These are phyloP conservation scores for Yamadazyma spencermartinsiae DNA, from an alignment of 1,139 yeast species.

Conservation along the genomic window DNA sequence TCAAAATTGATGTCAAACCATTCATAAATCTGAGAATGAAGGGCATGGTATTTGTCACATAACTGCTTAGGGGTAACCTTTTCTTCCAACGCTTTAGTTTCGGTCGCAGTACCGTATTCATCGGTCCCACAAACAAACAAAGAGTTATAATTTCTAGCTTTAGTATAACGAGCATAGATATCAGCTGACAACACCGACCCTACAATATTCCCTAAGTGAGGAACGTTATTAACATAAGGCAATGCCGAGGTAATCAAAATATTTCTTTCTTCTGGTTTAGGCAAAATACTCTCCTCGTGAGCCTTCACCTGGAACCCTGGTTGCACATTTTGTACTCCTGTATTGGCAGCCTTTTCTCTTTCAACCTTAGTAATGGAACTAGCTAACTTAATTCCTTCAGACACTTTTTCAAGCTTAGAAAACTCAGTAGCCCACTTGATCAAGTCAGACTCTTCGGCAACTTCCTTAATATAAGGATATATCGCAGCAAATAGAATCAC, in stretches of 20 bases:
- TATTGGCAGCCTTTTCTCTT: conserved; percentile 50
- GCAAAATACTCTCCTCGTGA: conserved; percentile 40
- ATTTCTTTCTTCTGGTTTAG: conserved; percentile 72
- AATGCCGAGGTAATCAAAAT: conserved; percentile 91
- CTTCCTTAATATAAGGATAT: conserved; percentile 34
- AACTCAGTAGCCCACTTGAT: conserved; percentile 47
- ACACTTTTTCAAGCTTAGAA: conserved; percentile 33
- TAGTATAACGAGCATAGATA: conserved; percentile 86
- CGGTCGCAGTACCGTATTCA: conserved; percentile 99
- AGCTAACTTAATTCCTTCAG: conserved; percentile 40
- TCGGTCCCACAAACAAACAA: conserved; percentile 94
- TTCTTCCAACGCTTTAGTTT: conserved; percentile 95
- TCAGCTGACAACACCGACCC: conserved; percentile 96
- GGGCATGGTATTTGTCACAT: conserved; percentile 84
- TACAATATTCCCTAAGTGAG: conserved; percentile 94
- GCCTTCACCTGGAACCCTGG: conserved; percentile 41
- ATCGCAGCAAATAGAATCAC: conserved; percentile 47
- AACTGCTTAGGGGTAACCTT: conserved; percentile 82
- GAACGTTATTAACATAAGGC: conserved; percentile 97
- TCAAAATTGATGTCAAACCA: conserved; percentile 98
- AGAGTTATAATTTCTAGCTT: conserved; percentile 85
- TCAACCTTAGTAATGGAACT: conserved; percentile 41
- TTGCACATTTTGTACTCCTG: conserved; percentile 55
- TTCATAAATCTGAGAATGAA: conserved; percentile 88
- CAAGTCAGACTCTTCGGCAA: conserved; percentile 13